These are phyloP conservation scores for Neurospora tetraspora DNA, from an alignment of 495 filamentous ascomycete species.

Conservation along the genomic window DNA sequence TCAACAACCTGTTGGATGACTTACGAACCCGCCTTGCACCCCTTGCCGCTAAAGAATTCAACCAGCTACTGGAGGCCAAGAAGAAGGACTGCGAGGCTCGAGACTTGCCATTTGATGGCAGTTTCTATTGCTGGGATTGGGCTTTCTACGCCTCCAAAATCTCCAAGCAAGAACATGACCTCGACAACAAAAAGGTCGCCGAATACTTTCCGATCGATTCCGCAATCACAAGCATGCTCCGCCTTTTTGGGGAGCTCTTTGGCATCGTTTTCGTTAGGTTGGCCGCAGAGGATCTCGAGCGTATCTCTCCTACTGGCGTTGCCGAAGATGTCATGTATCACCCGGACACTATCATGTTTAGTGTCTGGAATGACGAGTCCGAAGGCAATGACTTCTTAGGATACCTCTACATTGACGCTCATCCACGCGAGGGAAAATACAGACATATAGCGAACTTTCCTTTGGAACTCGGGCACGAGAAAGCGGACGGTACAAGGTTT, in stretches of 20 bases:
- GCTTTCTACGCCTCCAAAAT: conserved; percentile 79
- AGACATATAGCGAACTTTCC: conserved; percentile 72
- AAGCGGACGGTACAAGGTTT: conserved; percentile 42
- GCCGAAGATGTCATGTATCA: conserved; percentile 52
- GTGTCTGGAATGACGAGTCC: conserved; percentile 50
- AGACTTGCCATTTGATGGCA: conserved; percentile 50
- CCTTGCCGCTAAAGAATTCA: conserved; percentile 69
- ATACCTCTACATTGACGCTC: conserved; percentile 55
- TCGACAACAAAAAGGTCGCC: conserved; percentile 82
- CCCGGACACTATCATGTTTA: conserved; percentile 52
- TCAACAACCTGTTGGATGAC: conserved; percentile 75
- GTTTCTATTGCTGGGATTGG: conserved; percentile 87
- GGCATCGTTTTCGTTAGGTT: conserved; percentile 87
- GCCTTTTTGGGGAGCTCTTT: conserved; percentile 89
- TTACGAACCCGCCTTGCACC: conserved; percentile 62
- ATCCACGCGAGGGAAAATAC: conserved; percentile 53
- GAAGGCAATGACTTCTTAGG: conserved; percentile 51
- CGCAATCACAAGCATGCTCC: conserved; percentile 82
- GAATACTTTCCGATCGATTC: conserved; percentile 88
- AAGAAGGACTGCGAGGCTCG: conserved; percentile 56
- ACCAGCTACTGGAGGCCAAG: conserved; percentile 67
- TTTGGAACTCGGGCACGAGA: conserved; percentile 53
- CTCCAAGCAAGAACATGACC: conserved; percentile 80
- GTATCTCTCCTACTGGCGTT: conserved; percentile 41
- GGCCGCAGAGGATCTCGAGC: conserved; percentile 36